phyloP scores from a whole-genome alignment of 129 eudicot species.

The Glebionis coronaria region DNA sequence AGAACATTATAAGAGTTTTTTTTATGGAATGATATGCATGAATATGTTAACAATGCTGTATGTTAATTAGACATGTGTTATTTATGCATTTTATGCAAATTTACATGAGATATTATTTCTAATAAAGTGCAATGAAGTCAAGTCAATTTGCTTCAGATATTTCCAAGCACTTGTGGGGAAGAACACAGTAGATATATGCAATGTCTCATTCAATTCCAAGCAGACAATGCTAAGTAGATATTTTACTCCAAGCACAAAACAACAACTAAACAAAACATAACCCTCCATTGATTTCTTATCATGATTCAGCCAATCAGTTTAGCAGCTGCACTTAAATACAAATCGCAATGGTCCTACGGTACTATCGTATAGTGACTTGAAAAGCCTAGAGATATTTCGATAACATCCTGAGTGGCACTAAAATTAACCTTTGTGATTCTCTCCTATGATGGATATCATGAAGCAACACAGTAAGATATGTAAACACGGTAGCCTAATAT shows the following conservation, averaged over 20 bases:
- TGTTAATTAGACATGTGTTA: conserved; percentile 1
- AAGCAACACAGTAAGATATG: background rate
- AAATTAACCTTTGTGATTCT: too few species aligned
- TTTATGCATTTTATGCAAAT: background rate
- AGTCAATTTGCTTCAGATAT: conserved; percentile 22
- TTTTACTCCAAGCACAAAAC: conserved; percentile 16
- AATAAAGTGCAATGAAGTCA: background rate
- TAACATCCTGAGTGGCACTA: background rate
- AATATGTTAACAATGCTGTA: background rate
- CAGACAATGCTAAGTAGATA: conserved; percentile 19
- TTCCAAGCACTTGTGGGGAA: conserved; percentile 23
- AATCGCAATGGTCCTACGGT: conserved; percentile 26
- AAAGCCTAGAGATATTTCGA: background rate
- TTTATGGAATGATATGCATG: background rate
- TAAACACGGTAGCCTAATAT: background rate
- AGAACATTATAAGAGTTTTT: background rate
- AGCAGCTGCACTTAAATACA: conserved; percentile 6
- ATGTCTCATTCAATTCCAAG: conserved; percentile 20
- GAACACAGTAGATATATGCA: background rate
- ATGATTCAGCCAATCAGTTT: conserved; percentile 17
- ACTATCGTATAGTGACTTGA: background rate
- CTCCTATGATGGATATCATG: background rate
- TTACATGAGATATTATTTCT: background rate
- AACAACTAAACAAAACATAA: conserved; percentile 8
- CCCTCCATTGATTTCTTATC: conserved; percentile 26